Percentiles rank a stretch among this genome's conserved stretches.
These are phyloP conservation scores for Thielaviopsis populi DNA, from an alignment of 2,329 filamentous ascomycete species.

Conservation along the genomic window DNA sequence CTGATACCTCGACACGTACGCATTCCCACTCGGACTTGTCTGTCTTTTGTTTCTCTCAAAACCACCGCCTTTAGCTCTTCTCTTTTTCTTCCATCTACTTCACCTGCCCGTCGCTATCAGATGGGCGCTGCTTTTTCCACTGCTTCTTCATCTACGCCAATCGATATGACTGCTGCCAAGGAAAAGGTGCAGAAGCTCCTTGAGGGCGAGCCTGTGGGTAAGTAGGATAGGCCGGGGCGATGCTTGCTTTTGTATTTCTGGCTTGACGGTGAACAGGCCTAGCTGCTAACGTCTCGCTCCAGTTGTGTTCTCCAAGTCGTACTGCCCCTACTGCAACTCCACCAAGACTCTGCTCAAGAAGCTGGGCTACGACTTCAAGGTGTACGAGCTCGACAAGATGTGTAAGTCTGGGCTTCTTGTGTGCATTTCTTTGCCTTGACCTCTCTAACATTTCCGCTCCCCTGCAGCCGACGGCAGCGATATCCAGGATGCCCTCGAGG, in stretches of 20 bases:
- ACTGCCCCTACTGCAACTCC: slow-evolving; percentile 81
- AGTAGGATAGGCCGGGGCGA: background rate
- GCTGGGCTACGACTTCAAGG: slow-evolving; percentile 54
- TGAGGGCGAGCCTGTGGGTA: slow-evolving; percentile 37
- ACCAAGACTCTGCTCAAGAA: slow-evolving; percentile 62
- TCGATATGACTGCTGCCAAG: slow-evolving; percentile 69
- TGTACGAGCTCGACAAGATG: slow-evolving; percentile 73
- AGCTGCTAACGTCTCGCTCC: background rate
- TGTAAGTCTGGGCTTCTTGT: slow-evolving; percentile 37
- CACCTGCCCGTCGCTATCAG: slow-evolving; percentile 27
- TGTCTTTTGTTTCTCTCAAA: background rate
- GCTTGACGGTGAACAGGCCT: no score
- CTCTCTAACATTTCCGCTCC: background rate
- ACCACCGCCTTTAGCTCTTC: background rate
- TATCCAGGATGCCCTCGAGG: slow-evolving; percentile 68
- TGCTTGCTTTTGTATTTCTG: background rate
- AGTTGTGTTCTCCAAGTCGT: slow-evolving; percentile 95
- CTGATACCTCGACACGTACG: background rate
- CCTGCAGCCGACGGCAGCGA: slow-evolving; percentile 59
- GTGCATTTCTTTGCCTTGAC: background rate
- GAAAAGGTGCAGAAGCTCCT: slow-evolving; percentile 75
- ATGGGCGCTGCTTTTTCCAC: slow-evolving; percentile 15
- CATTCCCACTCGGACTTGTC: background rate
- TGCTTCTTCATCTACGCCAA: slow-evolving; percentile 36
- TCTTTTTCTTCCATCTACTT: background rate